Evolutionary conservation across 495 filamentous ascomycete genomes (phyloP), one percentile per base, ranked within the genome.

Genomic region (Hyphodiscus hymeniophilus): DNA sequence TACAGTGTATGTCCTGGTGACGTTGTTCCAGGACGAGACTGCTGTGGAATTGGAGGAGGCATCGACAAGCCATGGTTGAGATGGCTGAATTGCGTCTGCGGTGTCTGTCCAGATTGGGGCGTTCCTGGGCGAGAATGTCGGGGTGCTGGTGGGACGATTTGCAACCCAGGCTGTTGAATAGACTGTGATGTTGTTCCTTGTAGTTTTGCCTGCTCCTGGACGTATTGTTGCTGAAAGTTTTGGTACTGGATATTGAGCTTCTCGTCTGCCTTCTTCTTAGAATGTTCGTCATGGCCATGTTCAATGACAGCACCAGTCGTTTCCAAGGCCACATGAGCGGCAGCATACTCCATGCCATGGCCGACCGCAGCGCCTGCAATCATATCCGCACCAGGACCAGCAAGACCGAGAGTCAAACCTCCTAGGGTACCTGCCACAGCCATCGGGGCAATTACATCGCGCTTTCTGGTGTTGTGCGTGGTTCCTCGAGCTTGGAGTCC

Each of bases 401-500:
- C 60, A 12, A 63, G 48, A 3, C 60, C 60, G 10, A 63, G 41
- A 1, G 60, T 60, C 4, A 59, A 49, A 7, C 49, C 51, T n/a
- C 52, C 50, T 16, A 63, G 47, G 7, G 50, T 52, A 23, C 60
- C 60, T 23, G 54, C 54, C 7, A 63, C 20, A 10, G 60, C 58
- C 52, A 63, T 58, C 31, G 55, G 52, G 4, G 45, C 50, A 28
- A 57, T 32, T 6, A 63, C 60, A 56, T 63, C 60, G 26, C 57
- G 47, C 36, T 56, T 57, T 18, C 60, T 48, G 0, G 60, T 63
- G 15, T 55, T 21, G 28, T 60, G 58, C 2, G 55, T 60, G 3
- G 48, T 43, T 16, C 60, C 60, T 31, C 55, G 51, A 13, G 36
- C 41, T 36, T 60, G 46, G 7, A 63, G 50, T 5, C 59, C 55